These are phyloP conservation scores for Myriosclerotinia curreyana DNA, from an alignment of 2,329 filamentous ascomycete species.

Conservation along the genomic window DNA sequence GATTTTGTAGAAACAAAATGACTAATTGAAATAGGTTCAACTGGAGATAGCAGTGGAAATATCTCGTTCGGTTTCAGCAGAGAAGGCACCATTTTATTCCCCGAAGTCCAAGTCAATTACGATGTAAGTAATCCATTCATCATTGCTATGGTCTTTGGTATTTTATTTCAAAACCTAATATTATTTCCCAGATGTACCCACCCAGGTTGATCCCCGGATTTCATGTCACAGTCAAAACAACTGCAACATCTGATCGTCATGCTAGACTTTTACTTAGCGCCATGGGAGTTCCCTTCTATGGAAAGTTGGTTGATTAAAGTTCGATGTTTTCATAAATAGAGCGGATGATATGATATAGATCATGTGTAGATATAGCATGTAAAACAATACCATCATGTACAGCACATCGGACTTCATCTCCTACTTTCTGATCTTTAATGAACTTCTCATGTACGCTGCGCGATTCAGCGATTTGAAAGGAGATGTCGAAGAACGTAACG, in stretches of 20 bases:
- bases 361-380: slow-evolving; percentile 19
- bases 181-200: slow-evolving; percentile 52
- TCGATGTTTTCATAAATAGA: not conserved
- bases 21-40: slow-evolving; percentile 31
- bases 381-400: slow-evolving; percentile 12
- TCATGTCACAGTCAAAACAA: slow-evolving; percentile 40
- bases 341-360: slow-evolving; percentile 4
- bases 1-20: slow-evolving; percentile 36
- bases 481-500: no score
- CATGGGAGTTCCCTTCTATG: slow-evolving; percentile 36
- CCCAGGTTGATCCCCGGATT: slow-evolving; percentile 45
- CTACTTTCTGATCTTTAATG: not conserved
- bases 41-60: slow-evolving; percentile 87
- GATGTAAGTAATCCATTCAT: slow-evolving; percentile 60
- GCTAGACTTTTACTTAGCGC: slow-evolving; percentile 36
- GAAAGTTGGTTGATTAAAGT: slow-evolving; percentile 35
- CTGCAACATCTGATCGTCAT: slow-evolving; percentile 35
- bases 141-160: not conserved
- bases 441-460: not conserved
- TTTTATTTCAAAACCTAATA: slow-evolving; percentile 24
- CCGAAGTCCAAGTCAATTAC: slow-evolving; percentile 92
- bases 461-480: not conserved
- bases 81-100: slow-evolving; percentile 78
- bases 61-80: slow-evolving; percentile 75
- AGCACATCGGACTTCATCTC: not conserved